Evolutionary conservation across 306 rosid species (phyloP), one percentile per base, ranked within the genome.

Genomic region (Betula pendula): DNA sequence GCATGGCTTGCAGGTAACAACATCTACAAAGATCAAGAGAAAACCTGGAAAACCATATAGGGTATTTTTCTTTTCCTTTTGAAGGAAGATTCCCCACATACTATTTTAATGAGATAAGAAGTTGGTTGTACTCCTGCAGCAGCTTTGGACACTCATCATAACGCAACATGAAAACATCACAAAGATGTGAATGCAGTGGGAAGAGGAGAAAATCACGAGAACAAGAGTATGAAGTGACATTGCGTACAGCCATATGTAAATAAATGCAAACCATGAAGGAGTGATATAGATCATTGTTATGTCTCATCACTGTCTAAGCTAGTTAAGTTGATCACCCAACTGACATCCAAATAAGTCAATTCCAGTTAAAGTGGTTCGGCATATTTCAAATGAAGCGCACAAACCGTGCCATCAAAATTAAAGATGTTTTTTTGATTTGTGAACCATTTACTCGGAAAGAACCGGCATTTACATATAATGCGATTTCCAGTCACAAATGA

Each of bases 61-160:
- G 40, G 68, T 14, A 16, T 14, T 16, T 13, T 62, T 62, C 38
- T 33, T 20, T 56, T 56, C 29, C 63, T 20, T 56, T 12, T 9
- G 24, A 56, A 56, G 14, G 33, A 56, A 62, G 5, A 29, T 40
- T 8, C 47, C 44, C 25, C 48, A n/a, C 19, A 14, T 63, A 13
- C 24, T 72, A 66, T n/a, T 29, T 83, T 71, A 75, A 35, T 88
- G 83, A 7, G 81, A 79, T 42, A 75, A 75, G 81, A 19, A 92
- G 82, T 74, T 82, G 83, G 79, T 76, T 90, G 91, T 92, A 95
- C 87, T 87, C 99, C 4, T 77, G 85, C 84, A 95, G 76, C 70
- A 95, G 93, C 81, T 87, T 85, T 19, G 91, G 53, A 95, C 81
- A 81, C n/a, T 95, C 99, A 80, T 87, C 89, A 91, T 92, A 83